phyloP scores from a whole-genome alignment of 2,329 filamentous ascomycete species.

The Conoideocrella luteorostrata region DNA sequence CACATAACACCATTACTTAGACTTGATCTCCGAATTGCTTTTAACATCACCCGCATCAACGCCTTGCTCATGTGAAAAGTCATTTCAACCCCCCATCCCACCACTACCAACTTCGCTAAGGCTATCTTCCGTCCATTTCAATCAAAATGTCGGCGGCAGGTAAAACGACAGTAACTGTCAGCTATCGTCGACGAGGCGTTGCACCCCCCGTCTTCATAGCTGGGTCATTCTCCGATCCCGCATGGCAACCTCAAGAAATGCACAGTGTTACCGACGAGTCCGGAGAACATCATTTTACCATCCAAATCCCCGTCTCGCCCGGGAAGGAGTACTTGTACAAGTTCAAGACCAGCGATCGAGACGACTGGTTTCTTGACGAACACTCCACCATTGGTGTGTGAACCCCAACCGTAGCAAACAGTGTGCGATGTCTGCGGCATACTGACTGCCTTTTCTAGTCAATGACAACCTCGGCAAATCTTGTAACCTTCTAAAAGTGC shows the following conservation, averaged over 20 bases:
- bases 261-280: constrained; percentile 40
- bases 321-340: constrained; percentile 67
- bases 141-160: constrained; percentile 16
- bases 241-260: constrained; percentile 66
- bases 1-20: background rate
- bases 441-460: constrained; percentile 3
- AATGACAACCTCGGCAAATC: constrained; percentile 9
- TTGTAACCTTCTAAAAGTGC: constrained; percentile 14
- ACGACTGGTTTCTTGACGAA: constrained; percentile 67
- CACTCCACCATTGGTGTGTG: constrained; percentile 48
- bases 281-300: constrained; percentile 53
- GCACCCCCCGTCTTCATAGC: constrained; percentile 64
- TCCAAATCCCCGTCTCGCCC: constrained; percentile 46
- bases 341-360: constrained; percentile 58
- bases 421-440: background rate
- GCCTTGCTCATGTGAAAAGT: no score
- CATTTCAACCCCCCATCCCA: background rate
- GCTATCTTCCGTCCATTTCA: background rate
- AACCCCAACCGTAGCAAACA: no score
- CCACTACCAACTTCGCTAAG: no score
- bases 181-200: constrained; percentile 52
- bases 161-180: constrained; percentile 46
- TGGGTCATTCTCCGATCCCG: constrained; percentile 59
- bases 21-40: background rate
- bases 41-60: background rate